These are phyloP conservation scores for Leavenworthia alabamica DNA, from an alignment of 345 rosid species.

Conservation along the genomic window DNA sequence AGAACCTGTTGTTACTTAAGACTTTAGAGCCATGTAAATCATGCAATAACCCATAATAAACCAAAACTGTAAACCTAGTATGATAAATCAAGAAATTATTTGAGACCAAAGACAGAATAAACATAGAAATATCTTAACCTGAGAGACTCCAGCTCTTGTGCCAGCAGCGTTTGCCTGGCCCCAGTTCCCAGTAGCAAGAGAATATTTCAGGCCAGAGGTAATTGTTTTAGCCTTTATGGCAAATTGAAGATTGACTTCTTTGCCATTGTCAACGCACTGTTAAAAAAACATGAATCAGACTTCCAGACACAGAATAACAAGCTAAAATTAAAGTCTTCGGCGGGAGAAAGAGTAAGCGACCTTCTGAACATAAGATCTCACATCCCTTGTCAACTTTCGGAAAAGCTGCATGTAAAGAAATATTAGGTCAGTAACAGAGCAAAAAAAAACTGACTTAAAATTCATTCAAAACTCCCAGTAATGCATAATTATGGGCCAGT, in stretches of 20 bases:
- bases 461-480: not conserved
- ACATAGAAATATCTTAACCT: conserved; percentile 41
- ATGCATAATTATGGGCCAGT: not conserved
- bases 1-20: conserved; percentile 50
- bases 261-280: conserved; percentile 94
- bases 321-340: not conserved
- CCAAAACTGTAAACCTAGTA: conserved; percentile 1
- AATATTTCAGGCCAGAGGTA: conserved; percentile 93
- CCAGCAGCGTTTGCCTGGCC: conserved; percentile 99
- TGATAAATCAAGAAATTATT: not conserved
- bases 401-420: conserved; percentile 59
- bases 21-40: not conserved
- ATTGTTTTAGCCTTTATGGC: conserved; percentile 98
- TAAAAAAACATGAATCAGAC: conserved; percentile 10
- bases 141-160: conserved; percentile 99
- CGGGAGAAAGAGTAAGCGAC: conserved; percentile 35
- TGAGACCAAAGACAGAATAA: not conserved
- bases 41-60: not conserved
- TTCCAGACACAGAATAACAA: conserved; percentile 15
- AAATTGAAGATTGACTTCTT: conserved; percentile 91
- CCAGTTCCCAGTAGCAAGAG: conserved; percentile 99
- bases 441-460: not conserved
- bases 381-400: conserved; percentile 91
- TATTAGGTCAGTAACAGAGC: not conserved
- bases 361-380: conserved; percentile 94